phyloP scores from a whole-genome alignment of 345 rosid genomes.

The Microcos paniculata region DNA sequence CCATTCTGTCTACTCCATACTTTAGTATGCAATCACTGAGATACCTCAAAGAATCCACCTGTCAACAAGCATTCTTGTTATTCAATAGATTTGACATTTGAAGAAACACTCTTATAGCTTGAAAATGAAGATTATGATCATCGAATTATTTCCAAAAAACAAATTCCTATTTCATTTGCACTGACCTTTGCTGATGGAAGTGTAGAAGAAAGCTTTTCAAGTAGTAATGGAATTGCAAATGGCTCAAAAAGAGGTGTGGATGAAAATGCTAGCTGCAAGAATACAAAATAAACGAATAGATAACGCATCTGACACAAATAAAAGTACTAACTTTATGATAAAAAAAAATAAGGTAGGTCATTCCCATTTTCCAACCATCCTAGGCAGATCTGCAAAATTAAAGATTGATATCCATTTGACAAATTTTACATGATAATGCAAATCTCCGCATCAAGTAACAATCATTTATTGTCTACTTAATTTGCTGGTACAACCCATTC shows the following conservation, averaged over 20 bases:
- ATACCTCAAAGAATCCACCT: constrained; percentile 93
- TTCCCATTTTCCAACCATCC: too few species aligned
- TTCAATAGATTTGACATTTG: background rate
- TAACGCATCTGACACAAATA: background rate
- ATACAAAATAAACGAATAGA: background rate
- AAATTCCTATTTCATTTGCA: background rate
- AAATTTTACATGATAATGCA: background rate
- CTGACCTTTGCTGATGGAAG: constrained; percentile 83
- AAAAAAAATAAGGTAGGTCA: background rate
- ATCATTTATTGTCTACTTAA: background rate
- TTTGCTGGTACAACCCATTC: background rate
- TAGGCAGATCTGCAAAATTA: background rate
- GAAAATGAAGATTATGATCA: background rate
- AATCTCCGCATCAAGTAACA: background rate
- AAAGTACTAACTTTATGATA: background rate
- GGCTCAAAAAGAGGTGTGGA: constrained; percentile 92
- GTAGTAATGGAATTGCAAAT: constrained; percentile 77
- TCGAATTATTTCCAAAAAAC: background rate
- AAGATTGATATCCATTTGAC: background rate
- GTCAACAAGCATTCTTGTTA: background rate
- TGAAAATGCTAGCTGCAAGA: constrained; percentile 67
- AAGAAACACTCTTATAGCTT: background rate
- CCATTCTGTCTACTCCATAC: constrained; percentile 68
- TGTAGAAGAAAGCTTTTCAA: constrained; percentile 91
- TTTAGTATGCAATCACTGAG: constrained; percentile 54